phyloP scores from a whole-genome alignment of 352 stramenopile genomes.

The Globisporangium rhizosaccharum region DNA sequence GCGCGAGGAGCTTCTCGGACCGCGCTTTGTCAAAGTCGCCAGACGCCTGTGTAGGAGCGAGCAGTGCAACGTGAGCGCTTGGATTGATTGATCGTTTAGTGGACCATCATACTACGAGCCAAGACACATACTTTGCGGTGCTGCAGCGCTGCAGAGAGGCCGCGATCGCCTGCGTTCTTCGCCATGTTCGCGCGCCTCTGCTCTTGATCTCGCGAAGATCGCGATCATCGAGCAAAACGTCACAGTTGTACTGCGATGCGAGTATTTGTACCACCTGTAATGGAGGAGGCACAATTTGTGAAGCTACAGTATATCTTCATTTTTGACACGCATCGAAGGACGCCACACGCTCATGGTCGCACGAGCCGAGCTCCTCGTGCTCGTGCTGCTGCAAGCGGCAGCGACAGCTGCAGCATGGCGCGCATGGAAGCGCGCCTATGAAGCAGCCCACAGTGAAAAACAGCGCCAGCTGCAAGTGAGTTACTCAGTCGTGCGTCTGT shows the following conservation, averaged over 20 bases:
- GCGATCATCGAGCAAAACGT: conserved; percentile 5
- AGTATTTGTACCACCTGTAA: not conserved
- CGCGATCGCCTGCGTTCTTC: conserved; percentile 30
- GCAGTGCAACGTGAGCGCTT: not conserved
- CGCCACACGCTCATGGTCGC: not conserved
- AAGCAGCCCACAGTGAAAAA: not conserved
- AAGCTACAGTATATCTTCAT: not conserved
- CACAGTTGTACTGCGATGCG: not conserved
- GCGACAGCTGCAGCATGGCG: conserved; percentile 1
- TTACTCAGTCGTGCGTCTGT: no score
- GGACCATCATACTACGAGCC: not conserved
- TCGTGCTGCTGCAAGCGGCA: conserved; percentile 11
- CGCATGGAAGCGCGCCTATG: not conserved
- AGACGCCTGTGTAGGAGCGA: conserved; percentile 17
- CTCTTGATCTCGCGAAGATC: not conserved
- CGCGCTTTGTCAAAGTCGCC: conserved; percentile 33
- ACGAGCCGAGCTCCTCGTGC: not conserved
- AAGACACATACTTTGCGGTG: conserved; percentile 39
- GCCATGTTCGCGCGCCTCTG: conserved; percentile 13
- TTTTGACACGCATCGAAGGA: conserved; percentile 8
- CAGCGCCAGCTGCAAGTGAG: not conserved
- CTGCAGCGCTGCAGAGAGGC: conserved; percentile 44
- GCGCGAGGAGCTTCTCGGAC: conserved; percentile 31
- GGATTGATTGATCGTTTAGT: not conserved
- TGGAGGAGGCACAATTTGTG: not conserved